phyloP scores from a whole-genome alignment of 2,329 filamentous ascomycete species.

The Apiospora arundinis region DNA sequence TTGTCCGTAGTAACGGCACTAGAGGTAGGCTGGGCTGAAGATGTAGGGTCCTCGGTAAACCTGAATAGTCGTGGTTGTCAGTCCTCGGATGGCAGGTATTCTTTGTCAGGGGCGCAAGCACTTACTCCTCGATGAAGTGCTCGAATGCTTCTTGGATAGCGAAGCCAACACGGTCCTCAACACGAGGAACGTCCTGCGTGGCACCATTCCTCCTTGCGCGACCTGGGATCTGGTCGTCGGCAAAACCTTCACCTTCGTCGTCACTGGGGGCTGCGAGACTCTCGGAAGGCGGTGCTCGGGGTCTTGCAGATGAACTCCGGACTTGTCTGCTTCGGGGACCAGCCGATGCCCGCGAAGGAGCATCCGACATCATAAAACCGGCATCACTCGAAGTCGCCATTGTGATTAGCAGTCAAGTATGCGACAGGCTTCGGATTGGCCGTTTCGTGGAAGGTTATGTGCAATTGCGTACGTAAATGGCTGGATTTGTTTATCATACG shows the following conservation, averaged over 20 bases:
- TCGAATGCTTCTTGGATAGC: slow-evolving; percentile 80
- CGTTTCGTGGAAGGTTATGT: not conserved
- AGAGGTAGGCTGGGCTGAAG: slow-evolving; percentile 67
- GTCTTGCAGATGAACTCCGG: slow-evolving; percentile 60
- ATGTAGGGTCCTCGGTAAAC: slow-evolving; percentile 72
- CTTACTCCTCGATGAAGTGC: slow-evolving; percentile 73
- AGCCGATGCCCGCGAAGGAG: slow-evolving; percentile 48
- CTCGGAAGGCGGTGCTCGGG: slow-evolving; percentile 67
- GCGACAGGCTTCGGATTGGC: not conserved
- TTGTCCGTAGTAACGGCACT: slow-evolving; percentile 78
- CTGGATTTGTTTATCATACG: not conserved
- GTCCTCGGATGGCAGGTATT: slow-evolving; percentile 13
- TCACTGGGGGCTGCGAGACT: slow-evolving; percentile 66
- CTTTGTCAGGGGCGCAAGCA: slow-evolving; percentile 45
- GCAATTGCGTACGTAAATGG: slow-evolving; percentile 13
- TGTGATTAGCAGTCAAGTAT: slow-evolving; percentile 21
- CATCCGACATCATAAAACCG: slow-evolving; percentile 65
- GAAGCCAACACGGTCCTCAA: slow-evolving; percentile 78
- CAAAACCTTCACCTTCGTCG: slow-evolving; percentile 63
- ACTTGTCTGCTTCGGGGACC: slow-evolving; percentile 52
- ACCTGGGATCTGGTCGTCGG: slow-evolving; percentile 67
- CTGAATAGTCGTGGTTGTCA: not conserved
- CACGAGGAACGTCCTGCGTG: slow-evolving; percentile 65
- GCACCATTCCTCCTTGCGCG: slow-evolving; percentile 55
- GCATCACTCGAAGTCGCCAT: slow-evolving; percentile 63